Evolutionary conservation across 352 stramenopile species (phyloP).

Genomic region (Phytophthora pistaciae): DNA sequence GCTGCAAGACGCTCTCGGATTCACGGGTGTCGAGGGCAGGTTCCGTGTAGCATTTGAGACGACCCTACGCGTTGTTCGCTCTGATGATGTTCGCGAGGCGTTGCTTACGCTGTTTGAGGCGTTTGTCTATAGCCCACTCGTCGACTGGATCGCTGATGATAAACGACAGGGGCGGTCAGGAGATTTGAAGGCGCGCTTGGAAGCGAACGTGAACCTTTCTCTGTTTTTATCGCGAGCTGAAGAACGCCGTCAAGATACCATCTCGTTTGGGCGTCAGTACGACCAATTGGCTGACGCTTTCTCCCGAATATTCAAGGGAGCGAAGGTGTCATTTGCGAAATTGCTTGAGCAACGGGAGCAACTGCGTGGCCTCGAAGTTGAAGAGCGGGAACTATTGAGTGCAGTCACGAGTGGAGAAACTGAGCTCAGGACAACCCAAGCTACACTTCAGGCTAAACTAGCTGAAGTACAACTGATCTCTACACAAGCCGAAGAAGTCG

Average conservation of each 20-base stretch:
- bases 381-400: constrained; percentile 36
- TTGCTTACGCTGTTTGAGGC: constrained; percentile 82
- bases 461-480: constrained; percentile 8
- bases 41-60: constrained; percentile 82
- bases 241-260: constrained; percentile 76
- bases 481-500: constrained; percentile 15
- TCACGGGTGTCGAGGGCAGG: constrained; percentile 77
- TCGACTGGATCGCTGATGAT: constrained; percentile 75
- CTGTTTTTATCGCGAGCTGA: constrained; percentile 84
- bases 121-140: constrained; percentile 89
- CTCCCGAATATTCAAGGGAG: constrained; percentile 17
- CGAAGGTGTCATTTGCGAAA: constrained; percentile 22
- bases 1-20: constrained; percentile 77
- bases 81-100: constrained; percentile 68
- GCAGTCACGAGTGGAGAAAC: constrained; percentile 10
- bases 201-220: constrained; percentile 89
- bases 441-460: constrained; percentile 15
- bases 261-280: constrained; percentile 53
- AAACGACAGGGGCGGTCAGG: constrained; percentile 41
- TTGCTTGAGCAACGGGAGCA: constrained; percentile 32
- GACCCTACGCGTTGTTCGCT: constrained; percentile 76
- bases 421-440: constrained; percentile 17
- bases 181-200: constrained; percentile 75
- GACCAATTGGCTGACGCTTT: constrained; percentile 34
- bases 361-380: constrained; percentile 30